These are phyloP conservation scores for Amylostereum chailletii DNA, from an alignment of 1,284 basidiomycete species.

Conservation along the genomic window DNA sequence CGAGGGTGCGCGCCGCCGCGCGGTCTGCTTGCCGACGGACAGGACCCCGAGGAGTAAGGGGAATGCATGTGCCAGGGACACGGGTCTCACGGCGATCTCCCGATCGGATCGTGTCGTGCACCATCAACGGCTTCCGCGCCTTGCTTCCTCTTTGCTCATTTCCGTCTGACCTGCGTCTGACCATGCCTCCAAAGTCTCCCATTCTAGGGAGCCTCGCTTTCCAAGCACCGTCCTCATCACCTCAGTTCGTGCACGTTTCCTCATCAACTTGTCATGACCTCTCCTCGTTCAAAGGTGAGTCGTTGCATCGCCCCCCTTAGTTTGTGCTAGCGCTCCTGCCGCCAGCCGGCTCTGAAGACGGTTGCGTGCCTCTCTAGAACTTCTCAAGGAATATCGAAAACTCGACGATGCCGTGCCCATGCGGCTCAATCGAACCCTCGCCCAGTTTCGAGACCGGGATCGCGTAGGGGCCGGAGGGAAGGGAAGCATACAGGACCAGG, in stretches of 20 bases:
- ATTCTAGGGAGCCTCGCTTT: conserved; percentile 59
- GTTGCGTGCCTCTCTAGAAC: conserved; percentile 38
- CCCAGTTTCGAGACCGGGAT: conserved; percentile 70
- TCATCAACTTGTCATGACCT: conserved; percentile 72
- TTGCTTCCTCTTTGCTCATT: too few relatives aligned
- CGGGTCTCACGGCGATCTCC: too few relatives aligned
- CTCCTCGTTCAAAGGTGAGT: conserved; percentile 74
- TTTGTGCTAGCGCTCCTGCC: neutral
- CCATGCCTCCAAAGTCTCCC: conserved; percentile 45
- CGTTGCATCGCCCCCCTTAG: conserved; percentile 7
- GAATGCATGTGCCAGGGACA: too few relatives aligned
- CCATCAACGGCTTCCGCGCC: too few relatives aligned
- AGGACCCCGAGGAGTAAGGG: too few relatives aligned
- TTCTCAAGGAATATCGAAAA: conserved; percentile 78
- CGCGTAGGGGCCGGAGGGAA: conserved; percentile 32
- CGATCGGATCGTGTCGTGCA: too few relatives aligned
- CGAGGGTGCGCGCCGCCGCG: neutral
- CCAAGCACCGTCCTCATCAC: conserved; percentile 49
- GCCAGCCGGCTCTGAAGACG: neutral
- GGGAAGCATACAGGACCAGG: conserved; percentile 55
- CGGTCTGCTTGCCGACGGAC: neutral
- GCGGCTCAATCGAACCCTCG: conserved; percentile 76
- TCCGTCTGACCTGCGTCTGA: neutral
- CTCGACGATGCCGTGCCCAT: conserved; percentile 81
- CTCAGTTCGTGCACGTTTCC: conserved; percentile 57